Conservation (phyloP, 2,329 filamentous ascomycete genomes). For the Colletotrichum kahawae region DNA sequence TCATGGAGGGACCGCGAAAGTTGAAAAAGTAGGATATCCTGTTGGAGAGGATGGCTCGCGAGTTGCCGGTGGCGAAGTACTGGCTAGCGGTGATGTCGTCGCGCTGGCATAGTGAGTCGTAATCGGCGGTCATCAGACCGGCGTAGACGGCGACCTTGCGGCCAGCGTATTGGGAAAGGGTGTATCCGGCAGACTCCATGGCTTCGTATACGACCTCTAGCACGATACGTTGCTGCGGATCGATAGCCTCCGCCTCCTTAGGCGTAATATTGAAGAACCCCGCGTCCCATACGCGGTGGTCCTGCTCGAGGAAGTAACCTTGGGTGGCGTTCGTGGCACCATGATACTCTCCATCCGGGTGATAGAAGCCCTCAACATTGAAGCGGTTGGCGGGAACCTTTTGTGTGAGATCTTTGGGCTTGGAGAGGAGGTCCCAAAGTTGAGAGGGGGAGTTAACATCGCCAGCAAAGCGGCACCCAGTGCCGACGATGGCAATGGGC, state of each 20-base stretch:
- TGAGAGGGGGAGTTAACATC: conserved; percentile 34
- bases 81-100: conserved; percentile 30
- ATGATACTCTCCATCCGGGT: conserved; percentile 27
- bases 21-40: conserved; percentile 47
- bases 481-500: conserved; percentile 47
- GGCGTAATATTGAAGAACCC: conserved; percentile 44
- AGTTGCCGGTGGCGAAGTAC: conserved; percentile 38
- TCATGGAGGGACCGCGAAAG: conserved; percentile 43
- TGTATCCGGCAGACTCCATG: conserved; percentile 29
- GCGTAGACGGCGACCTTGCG: conserved; percentile 26
- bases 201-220: conserved; percentile 41
- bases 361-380: conserved; percentile 27
- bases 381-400: conserved; percentile 28
- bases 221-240: conserved; percentile 36
- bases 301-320: conserved; percentile 25
- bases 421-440: conserved; percentile 42
- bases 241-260: conserved; percentile 33
- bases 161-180: conserved; percentile 13
- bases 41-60: conserved; percentile 40
- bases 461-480: conserved; percentile 43
- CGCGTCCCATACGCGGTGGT: conserved; percentile 39
- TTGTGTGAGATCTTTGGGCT: conserved; percentile 25
- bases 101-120: conserved; percentile 29
- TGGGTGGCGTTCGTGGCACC: conserved; percentile 18
- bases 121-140: conserved; percentile 31